Percentiles rank a stretch among this genome's conserved stretches.
Conservation (phyloP, 2,329 filamentous ascomycete species). For the Neonectria faginata region DNA sequence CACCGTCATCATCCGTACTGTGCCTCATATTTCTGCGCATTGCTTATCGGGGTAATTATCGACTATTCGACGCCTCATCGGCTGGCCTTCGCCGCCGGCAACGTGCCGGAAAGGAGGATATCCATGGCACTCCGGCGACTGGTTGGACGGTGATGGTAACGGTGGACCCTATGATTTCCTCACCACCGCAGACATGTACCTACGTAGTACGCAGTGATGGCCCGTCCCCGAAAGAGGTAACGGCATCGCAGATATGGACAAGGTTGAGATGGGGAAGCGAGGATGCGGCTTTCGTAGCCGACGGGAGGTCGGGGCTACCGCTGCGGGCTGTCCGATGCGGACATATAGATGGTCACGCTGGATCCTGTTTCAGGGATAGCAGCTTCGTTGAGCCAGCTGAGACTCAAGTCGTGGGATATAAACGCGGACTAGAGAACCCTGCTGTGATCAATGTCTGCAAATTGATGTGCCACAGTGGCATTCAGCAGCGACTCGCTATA, state of each 20-base stretch:
- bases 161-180: constrained; percentile 5
- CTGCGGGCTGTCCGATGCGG: neutral
- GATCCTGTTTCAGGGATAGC: neutral
- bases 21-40: neutral
- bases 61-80: constrained; percentile 7
- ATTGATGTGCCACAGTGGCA: neutral
- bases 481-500: neutral
- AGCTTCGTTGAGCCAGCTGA: neutral
- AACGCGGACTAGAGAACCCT: neutral
- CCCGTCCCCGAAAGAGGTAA: neutral
- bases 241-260: constrained; percentile 1
- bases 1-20: neutral
- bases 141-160: constrained; percentile 6
- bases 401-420: neutral
- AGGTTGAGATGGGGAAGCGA: constrained; percentile 8
- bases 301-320: neutral
- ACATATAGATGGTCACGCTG: neutral
- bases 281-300: neutral
- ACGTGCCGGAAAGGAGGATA: constrained; percentile 4
- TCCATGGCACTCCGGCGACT: constrained; percentile 4
- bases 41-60: neutral
- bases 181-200: neutral
- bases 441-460: neutral
- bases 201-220: neutral
- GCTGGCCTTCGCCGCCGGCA: constrained; percentile 13